Percentiles rank a stretch among this genome's conserved stretches.
Evolutionary conservation across 495 filamentous ascomycete genomes (phyloP).

Genomic region (Trichoderma asperelloides): DNA sequence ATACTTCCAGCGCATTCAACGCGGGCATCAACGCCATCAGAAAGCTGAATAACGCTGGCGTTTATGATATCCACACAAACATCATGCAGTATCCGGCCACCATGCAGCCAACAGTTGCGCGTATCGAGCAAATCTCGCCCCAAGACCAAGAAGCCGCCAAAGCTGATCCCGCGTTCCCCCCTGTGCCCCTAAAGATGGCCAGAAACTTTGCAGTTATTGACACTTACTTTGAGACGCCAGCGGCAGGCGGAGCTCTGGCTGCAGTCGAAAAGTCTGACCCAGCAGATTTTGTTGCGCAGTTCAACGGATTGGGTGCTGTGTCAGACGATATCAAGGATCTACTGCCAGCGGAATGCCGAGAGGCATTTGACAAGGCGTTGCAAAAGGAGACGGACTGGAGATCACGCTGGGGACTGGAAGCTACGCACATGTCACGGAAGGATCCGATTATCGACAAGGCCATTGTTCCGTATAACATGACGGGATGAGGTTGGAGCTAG

Average conservation of each 20-base stretch:
- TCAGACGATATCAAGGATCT: constrained; percentile 57
- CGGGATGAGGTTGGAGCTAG: background rate
- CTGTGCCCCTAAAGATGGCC: constrained; percentile 53
- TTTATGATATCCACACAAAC: constrained; percentile 94
- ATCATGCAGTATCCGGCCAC: constrained; percentile 73
- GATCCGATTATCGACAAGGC: constrained; percentile 46
- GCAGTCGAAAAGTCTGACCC: constrained; percentile 29
- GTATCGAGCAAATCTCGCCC: constrained; percentile 56
- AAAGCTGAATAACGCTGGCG: constrained; percentile 57
- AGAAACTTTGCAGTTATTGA: constrained; percentile 73
- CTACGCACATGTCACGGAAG: constrained; percentile 32
- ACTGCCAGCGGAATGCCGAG: constrained; percentile 62
- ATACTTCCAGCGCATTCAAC: constrained; percentile 64
- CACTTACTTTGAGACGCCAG: constrained; percentile 53
- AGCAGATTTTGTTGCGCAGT: constrained; percentile 41
- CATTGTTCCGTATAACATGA: constrained; percentile 39
- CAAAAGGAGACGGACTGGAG: constrained; percentile 63
- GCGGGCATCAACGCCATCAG: constrained; percentile 53
- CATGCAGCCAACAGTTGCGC: constrained; percentile 83
- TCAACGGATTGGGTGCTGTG: constrained; percentile 58
- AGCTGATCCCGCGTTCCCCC: constrained; percentile 45
- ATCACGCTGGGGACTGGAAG: constrained; percentile 57
- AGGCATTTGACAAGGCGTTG: constrained; percentile 56
- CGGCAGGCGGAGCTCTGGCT: constrained; percentile 26
- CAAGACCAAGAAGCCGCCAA: constrained; percentile 19